Percentiles rank a stretch among this genome's conserved stretches.
Conservation (phyloP, 2,329 filamentous ascomycete genomes). For the Stemphylium vesicarium region DNA sequence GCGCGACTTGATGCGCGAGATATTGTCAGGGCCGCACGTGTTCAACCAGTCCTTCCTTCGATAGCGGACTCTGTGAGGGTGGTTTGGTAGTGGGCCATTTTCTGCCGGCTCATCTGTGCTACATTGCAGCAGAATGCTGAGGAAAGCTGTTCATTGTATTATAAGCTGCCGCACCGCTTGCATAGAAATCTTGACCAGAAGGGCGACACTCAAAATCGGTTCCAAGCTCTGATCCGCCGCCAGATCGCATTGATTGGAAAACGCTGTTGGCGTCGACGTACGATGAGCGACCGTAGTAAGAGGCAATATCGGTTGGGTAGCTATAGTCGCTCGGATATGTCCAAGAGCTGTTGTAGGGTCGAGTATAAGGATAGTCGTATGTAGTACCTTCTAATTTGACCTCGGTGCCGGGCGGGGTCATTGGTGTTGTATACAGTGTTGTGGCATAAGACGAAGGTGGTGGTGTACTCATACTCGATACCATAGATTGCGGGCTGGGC, state of each 20-base stretch:
- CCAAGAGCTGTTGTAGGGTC: slow-evolving; percentile 31
- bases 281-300: slow-evolving; percentile 40
- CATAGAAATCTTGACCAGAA: slow-evolving; percentile 49
- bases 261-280: slow-evolving; percentile 54
- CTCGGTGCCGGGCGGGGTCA: slow-evolving; percentile 26
- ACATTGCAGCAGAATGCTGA: slow-evolving; percentile 25
- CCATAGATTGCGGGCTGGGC: slow-evolving; percentile 41
- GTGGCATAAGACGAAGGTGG: slow-evolving; percentile 32
- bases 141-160: slow-evolving; percentile 55
- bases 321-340: slow-evolving; percentile 25
- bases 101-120: neutral
- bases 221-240: slow-evolving; percentile 48
- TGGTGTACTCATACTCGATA: slow-evolving; percentile 41
- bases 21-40: neutral
- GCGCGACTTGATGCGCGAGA: neutral
- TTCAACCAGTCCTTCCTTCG: too few species aligned
- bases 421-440: slow-evolving; percentile 29
- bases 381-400: slow-evolving; percentile 34
- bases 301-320: slow-evolving; percentile 19
- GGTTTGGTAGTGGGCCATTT: neutral
- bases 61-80: too few species aligned
- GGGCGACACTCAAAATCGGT: slow-evolving; percentile 50
- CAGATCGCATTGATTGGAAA: slow-evolving; percentile 53
- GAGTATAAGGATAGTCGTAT: slow-evolving; percentile 34
- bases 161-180: slow-evolving; percentile 53